Percentiles rank a stretch among this genome's conserved stretches.
Conservation (phyloP, 495 filamentous ascomycete genomes). For the Bacidia rubella region DNA sequence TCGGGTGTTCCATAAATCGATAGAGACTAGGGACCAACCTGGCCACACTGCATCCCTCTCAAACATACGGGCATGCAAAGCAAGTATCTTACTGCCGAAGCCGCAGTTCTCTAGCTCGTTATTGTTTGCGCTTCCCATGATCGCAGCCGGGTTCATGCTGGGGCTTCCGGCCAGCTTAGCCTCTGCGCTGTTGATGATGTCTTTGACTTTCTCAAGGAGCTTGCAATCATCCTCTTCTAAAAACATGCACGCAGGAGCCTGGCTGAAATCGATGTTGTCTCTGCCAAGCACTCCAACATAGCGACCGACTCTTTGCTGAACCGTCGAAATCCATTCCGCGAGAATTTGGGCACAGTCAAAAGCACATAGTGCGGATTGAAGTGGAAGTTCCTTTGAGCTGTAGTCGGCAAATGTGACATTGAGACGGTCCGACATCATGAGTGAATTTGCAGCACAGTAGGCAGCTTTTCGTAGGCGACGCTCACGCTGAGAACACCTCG, state of each 20-base stretch:
- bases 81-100: conserved; percentile 74
- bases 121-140: conserved; percentile 39
- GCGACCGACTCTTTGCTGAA: conserved; percentile 85
- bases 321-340: conserved; percentile 88
- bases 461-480: conserved; percentile 85
- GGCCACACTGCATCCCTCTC: conserved; percentile 89
- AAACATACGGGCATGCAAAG: conserved; percentile 78
- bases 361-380: conserved; percentile 84
- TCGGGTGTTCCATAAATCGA: background rate
- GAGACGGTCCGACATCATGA: conserved; percentile 77
- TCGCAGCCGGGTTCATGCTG: conserved; percentile 31
- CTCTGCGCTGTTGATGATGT: conserved; percentile 66
- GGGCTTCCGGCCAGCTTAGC: conserved; percentile 56
- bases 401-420: conserved; percentile 80
- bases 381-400: conserved; percentile 75
- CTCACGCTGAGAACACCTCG: conserved; percentile 53
- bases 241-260: conserved; percentile 75
- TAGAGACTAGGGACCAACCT: conserved; percentile 37
- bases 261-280: conserved; percentile 60
- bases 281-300: conserved; percentile 78
- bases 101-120: conserved; percentile 48
- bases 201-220: conserved; percentile 69
- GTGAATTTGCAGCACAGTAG: conserved; percentile 85
- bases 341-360: conserved; percentile 97
- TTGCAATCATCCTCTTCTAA: conserved; percentile 88